Conservation (phyloP, 495 filamentous ascomycete genomes). For the Xylaria flabelliformis region DNA sequence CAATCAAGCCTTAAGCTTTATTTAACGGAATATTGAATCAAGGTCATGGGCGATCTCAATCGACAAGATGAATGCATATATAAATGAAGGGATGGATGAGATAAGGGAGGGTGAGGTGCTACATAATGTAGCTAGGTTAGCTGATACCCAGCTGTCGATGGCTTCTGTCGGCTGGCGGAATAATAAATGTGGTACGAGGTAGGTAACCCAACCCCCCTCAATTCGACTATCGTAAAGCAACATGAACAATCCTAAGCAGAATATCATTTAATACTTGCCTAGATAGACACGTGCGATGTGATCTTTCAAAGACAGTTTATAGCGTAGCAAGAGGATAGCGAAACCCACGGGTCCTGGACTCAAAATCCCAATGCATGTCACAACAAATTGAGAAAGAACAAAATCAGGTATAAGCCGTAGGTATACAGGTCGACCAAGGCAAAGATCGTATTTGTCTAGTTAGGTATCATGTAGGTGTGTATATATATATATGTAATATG, state of each 20-base stretch:
- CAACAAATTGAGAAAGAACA: background rate
- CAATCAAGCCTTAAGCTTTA: background rate
- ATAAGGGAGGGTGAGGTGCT: background rate
- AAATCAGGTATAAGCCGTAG: background rate
- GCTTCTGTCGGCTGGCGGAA: background rate
- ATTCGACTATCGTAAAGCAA: too few species aligned
- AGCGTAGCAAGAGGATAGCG: background rate
- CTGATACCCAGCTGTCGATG: background rate
- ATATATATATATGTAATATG: constrained; percentile 23
- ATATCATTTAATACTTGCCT: too few species aligned
- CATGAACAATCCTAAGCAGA: background rate
- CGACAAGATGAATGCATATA: background rate
- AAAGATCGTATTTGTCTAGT: constrained; percentile 4
- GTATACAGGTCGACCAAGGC: background rate
- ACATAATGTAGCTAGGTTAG: background rate
- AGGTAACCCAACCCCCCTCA: background rate
- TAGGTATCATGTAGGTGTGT: constrained; percentile 5
- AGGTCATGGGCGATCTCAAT: background rate
- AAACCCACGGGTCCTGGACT: too few species aligned
- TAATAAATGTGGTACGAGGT: background rate
- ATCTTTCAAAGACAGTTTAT: background rate
- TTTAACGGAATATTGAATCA: background rate
- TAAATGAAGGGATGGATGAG: background rate
- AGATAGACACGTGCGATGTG: too few species aligned
- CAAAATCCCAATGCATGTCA: background rate